Evolutionary conservation across 2,329 filamentous ascomycete species (phyloP), one percentile per base, ranked within the genome.

Genomic region (Plenodomus biglobosus): DNA sequence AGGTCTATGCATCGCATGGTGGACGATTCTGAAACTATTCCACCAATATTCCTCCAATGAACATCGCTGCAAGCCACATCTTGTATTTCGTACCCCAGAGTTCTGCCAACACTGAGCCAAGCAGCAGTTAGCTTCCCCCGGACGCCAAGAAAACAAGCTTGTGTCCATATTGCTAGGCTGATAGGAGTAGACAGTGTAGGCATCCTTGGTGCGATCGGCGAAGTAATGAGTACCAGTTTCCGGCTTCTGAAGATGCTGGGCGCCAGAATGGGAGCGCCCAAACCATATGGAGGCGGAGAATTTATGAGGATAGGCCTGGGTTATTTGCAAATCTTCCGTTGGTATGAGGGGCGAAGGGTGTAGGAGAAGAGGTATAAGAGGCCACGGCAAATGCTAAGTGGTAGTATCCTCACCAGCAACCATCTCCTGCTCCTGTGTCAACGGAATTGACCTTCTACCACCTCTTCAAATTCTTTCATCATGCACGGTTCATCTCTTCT

Each of bases 401-500:
- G 16, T 30, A 30, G 21, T 8, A 11, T 38, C 20, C 8, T 38
- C 42, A n/a, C 16, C 22, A 18, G 22, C 21, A 6, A 30, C 5
- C 11, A 24, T 1, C 13, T 30, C n/a, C 27, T 8, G 8, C 27
- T 8, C 11, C 27, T 8, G 27, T 3, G 15, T 32, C 27, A 32
- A 10, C 27, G 15, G 27, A 3, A 8, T 32, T 11, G 3, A 15
- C 3, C 27, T 8, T 8, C 6, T 11, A 15, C 13, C 13, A 11
- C 3, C 27, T 11, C 6, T 8, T 11, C 7, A 11, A 11, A 6
- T 32, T 27, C n/a, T 16, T 34, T 22, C 45, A 43, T 15, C 6
- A 48, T 48, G 45, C 35, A 48, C 40, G 16, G 20, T 27, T 21
- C 32, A 2, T 17, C n/a, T 24, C 24, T 55, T 21, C 10, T 55